Percentiles rank a stretch among this genome's conserved stretches.
phyloP scores from a whole-genome alignment of 2,329 filamentous ascomycete species.

The Phaeosphaeria sp. region DNA sequence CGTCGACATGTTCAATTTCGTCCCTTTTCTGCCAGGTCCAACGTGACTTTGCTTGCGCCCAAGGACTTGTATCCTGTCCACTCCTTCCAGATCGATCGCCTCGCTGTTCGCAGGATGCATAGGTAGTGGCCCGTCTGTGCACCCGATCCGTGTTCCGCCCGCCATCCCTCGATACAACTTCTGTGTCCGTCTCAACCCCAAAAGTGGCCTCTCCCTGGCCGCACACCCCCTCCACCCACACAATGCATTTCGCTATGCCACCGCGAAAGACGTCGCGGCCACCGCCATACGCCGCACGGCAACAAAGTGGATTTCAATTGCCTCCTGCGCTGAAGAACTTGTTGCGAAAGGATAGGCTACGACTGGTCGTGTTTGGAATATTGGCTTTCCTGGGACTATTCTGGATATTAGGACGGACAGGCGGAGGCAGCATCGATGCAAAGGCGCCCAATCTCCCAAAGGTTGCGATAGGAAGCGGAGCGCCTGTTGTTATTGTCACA shows the following conservation, averaged over 20 bases:
- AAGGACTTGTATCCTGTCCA: neutral
- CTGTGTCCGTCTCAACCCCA: neutral
- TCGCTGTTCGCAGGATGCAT: neutral
- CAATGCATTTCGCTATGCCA: slow-evolving; percentile 87
- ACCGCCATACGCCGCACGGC: slow-evolving; percentile 71
- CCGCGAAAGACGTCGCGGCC: slow-evolving; percentile 82
- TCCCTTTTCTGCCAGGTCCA: slow-evolving; percentile 12
- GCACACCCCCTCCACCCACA: slow-evolving; percentile 21
- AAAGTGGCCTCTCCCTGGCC: slow-evolving; percentile 25
- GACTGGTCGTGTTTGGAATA: slow-evolving; percentile 62
- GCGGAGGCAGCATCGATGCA: slow-evolving; percentile 21
- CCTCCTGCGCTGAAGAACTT: slow-evolving; percentile 56
- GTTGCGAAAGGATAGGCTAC: slow-evolving; percentile 67
- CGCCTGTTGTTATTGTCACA: slow-evolving; percentile 79
- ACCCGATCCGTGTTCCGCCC: slow-evolving; percentile 9
- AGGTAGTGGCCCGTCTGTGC: neutral
- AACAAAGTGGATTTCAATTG: slow-evolving; percentile 49
- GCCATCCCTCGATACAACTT: slow-evolving; percentile 30
- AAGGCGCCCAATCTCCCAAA: slow-evolving; percentile 27
- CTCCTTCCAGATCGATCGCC: neutral
- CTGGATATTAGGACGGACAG: slow-evolving; percentile 45
- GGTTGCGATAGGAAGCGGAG: slow-evolving; percentile 52
- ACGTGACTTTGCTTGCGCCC: neutral
- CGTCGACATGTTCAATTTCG: slow-evolving; percentile 17
- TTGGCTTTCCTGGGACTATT: slow-evolving; percentile 60